Evolutionary conservation across 2,329 filamentous ascomycete species (phyloP).

Genomic region (Phaeosphaeria sp.): DNA sequence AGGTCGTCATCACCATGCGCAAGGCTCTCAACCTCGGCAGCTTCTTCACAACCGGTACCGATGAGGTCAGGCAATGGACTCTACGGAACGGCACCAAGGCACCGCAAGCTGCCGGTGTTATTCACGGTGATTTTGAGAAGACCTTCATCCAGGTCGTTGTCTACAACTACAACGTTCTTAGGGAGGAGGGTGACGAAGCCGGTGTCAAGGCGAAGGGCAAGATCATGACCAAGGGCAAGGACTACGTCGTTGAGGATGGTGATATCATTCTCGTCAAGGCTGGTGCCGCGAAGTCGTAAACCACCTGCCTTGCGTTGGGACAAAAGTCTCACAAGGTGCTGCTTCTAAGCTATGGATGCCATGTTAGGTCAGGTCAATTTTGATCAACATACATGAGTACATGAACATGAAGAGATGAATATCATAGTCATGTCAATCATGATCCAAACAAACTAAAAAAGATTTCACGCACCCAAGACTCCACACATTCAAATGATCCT

Average conservation of each 20-base stretch:
- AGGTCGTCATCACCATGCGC: conserved; percentile 92
- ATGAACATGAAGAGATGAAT: not conserved
- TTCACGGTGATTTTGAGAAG: conserved; percentile 99
- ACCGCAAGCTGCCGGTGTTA: conserved; percentile 96
- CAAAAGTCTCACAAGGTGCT: not conserved
- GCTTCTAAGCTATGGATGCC: not conserved
- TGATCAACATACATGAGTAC: not conserved
- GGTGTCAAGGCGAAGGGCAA: conserved; percentile 94
- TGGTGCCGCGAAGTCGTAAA: conserved; percentile 76
- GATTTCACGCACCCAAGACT: not conserved
- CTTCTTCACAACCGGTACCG: conserved; percentile 96
- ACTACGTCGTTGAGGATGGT: conserved; percentile 88
- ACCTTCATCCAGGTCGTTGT: conserved; percentile 97
- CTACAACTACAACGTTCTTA: conserved; percentile 84
- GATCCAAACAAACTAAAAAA: not conserved
- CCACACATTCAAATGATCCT: too few relatives aligned
- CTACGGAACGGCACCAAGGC: conserved; percentile 95
- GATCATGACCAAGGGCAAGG: conserved; percentile 98
- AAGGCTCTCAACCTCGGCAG: conserved; percentile 87
- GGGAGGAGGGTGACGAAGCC: conserved; percentile 87
- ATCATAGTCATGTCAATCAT: not conserved
- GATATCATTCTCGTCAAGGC: conserved; percentile 89
- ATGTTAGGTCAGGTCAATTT: not conserved
- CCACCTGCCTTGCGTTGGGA: not conserved
- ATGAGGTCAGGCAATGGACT: conserved; percentile 99